A percentile compares a stretch with the other conserved stretches of the same genome.
These are phyloP conservation scores for Scedosporium aurantiacum DNA, from an alignment of 2,329 filamentous ascomycete genomes.

Conservation along the genomic window DNA sequence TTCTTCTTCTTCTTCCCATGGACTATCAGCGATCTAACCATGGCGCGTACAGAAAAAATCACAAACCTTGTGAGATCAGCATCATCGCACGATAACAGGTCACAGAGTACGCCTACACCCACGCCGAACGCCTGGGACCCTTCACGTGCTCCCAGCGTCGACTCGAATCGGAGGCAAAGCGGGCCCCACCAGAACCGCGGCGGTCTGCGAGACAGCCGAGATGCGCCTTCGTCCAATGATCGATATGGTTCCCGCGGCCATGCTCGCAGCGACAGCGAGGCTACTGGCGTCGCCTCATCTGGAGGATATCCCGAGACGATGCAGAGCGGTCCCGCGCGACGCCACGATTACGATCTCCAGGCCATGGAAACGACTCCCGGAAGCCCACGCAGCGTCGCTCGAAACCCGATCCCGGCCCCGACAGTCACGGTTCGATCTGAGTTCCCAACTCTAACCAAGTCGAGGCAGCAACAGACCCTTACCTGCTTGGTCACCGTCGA, in stretches of 20 bases:
- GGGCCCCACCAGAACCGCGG: background rate
- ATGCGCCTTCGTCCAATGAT: conserved; percentile 29
- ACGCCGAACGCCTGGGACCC: conserved; percentile 24
- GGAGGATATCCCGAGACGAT: conserved; percentile 69
- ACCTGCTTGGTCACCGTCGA: conserved; percentile 93
- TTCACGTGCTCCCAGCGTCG: background rate
- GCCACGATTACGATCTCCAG: conserved; percentile 91
- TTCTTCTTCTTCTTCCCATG: background rate
- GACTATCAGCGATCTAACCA: background rate
- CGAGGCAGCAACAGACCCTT: conserved; percentile 85
- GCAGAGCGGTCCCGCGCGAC: conserved; percentile 57
- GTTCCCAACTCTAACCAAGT: conserved; percentile 86
- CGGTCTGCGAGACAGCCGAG: conserved; percentile 38
- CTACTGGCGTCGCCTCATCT: conserved; percentile 63
- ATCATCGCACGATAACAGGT: conserved; percentile 53
- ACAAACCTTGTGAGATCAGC: conserved; percentile 84
- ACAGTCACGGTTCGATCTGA: conserved; percentile 93
- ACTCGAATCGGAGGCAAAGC: conserved; percentile 2
- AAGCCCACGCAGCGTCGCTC: conserved; percentile 59
- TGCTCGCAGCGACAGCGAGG: conserved; percentile 67
- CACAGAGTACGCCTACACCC: conserved; percentile 40
- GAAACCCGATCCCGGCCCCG: conserved; percentile 82
- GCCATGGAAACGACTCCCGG: conserved; percentile 82
- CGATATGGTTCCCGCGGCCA: conserved; percentile 43
- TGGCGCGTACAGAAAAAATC: conserved; percentile 63